These are phyloP conservation scores for Fusarium sp. DNA, from an alignment of 2,329 filamentous ascomycete species.

Conservation along the genomic window DNA sequence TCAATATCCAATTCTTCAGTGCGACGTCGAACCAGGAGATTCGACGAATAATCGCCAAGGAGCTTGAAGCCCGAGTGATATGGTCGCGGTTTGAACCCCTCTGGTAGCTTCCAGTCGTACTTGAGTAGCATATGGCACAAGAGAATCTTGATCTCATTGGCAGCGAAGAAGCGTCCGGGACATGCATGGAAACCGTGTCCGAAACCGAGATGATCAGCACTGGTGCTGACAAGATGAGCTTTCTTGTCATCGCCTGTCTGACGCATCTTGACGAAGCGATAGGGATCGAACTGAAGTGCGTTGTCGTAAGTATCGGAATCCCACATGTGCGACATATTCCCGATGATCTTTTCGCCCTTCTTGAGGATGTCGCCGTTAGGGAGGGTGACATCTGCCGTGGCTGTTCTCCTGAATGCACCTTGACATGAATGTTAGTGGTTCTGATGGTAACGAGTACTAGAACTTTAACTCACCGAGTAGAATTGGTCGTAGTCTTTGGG, in stretches of 20 bases:
- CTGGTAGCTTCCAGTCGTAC: constrained; percentile 50
- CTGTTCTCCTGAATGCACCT: background rate
- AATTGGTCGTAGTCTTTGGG: constrained; percentile 55
- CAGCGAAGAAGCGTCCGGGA: constrained; percentile 62
- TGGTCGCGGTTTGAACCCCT: background rate
- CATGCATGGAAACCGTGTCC: constrained; percentile 63
- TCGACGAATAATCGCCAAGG: background rate
- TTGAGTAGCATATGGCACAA: constrained; percentile 57
- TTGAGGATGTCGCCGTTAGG: background rate
- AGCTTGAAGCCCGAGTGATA: fast-evolving
- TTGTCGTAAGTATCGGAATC: background rate
- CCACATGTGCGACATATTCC: background rate
- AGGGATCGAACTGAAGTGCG: constrained; percentile 51
- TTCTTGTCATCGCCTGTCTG: constrained; percentile 44
- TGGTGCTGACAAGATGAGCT: constrained; percentile 58
- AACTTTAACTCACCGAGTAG: constrained; percentile 34
- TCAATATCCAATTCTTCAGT: background rate
- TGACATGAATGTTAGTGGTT: background rate
- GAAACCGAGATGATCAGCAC: constrained; percentile 58
- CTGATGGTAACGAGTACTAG: background rate
- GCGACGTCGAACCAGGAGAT: background rate
- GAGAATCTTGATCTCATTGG: constrained; percentile 61
- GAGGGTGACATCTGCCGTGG: background rate
- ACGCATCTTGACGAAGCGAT: constrained; percentile 53
- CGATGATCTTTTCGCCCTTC: background rate